phyloP scores from a whole-genome alignment of 2,329 filamentous ascomycete genomes.

The Monosporascus cannonballus region DNA sequence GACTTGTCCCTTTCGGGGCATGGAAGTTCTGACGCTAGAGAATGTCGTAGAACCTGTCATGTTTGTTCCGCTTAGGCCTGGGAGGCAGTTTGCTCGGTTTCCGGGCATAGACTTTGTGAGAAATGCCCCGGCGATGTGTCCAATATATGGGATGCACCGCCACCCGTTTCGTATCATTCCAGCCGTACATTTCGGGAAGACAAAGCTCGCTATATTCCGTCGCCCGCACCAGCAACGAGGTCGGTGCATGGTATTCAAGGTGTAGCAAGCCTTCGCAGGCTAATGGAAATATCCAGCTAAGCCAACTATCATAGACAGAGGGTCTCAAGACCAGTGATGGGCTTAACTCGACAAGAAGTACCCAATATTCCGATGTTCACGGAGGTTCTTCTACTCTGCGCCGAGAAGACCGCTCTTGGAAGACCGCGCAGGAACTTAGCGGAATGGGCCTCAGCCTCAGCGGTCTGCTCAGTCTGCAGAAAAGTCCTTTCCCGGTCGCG shows the following conservation, averaged over 20 bases:
- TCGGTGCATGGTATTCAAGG: not conserved
- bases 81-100: slow-evolving; percentile 37
- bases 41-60: slow-evolving; percentile 38
- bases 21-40: slow-evolving; percentile 24
- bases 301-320: not conserved
- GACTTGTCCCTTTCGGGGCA: slow-evolving; percentile 23
- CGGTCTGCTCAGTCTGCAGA: not conserved
- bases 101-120: slow-evolving; percentile 44
- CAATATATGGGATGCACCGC: slow-evolving; percentile 12
- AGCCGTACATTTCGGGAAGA: slow-evolving; percentile 9
- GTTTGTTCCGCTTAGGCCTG: slow-evolving; percentile 38
- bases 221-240: slow-evolving; percentile 2
- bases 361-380: not conserved
- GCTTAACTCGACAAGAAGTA: not conserved
- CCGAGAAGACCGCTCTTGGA: not conserved
- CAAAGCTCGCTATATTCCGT: slow-evolving; percentile 6
- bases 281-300: not conserved
- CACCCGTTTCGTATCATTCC: slow-evolving; percentile 16
- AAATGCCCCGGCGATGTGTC: slow-evolving; percentile 36
- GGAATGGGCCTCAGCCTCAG: not conserved
- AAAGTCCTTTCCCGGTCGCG: slow-evolving; percentile 19
- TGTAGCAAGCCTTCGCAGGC: not conserved
- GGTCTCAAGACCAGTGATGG: not conserved
- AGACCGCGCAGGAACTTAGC: not conserved
- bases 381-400: not conserved